Evolutionary conservation across 495 filamentous ascomycete genomes (phyloP), one percentile per base, ranked within the genome.

Genomic region (Trichoderma erinaceum): DNA sequence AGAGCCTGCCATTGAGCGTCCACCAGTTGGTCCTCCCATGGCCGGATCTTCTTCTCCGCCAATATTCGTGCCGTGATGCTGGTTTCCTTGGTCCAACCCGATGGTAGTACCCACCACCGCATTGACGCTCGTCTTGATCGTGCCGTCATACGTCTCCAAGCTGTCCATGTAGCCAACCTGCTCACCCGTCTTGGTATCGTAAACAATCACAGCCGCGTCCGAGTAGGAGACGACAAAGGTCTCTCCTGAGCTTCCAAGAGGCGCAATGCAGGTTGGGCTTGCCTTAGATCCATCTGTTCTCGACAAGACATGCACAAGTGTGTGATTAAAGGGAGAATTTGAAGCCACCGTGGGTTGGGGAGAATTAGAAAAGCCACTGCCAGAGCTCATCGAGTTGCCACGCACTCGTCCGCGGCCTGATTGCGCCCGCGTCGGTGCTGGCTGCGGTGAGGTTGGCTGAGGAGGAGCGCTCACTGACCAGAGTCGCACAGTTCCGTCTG

Each of bases 381-480:
- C 93, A 16, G 91, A 93, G 46, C 92, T 95, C 76, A 96, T 93
- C 5, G 91, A 95, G 74, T 96, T 92, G 69, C 89, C 92, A 67
- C 95, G 84, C 27, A 93, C 85, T 72, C 91, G 91, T 65, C 92
- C 91, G 65, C 89, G 85, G 63, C 88, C 87, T 1, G 72, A 35
- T 71, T 86, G 78, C 66, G 88, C 77, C 38, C 87, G 84, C 7
- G 76, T 80, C 0, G 76, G 69, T 27, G 79, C 77, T 3, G 81
- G 79, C 72, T 92, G 89, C n/a, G 92, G 89, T 13, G 92, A 91
- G 0, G 88, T 87, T 27, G 91, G 78, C 71, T 93, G 90, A 12
- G 94, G 93, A 23, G 95, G 94, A n/a, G 91, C 87, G 73, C 90
- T 96, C 65, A 98, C 87, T 29, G 93, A 91, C 95, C 95, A 99